A percentile compares a stretch with the other conserved stretches of the same genome.
Evolutionary conservation across 2,329 filamentous ascomycete species (phyloP).

Genomic region (Cercospora sp.): DNA sequence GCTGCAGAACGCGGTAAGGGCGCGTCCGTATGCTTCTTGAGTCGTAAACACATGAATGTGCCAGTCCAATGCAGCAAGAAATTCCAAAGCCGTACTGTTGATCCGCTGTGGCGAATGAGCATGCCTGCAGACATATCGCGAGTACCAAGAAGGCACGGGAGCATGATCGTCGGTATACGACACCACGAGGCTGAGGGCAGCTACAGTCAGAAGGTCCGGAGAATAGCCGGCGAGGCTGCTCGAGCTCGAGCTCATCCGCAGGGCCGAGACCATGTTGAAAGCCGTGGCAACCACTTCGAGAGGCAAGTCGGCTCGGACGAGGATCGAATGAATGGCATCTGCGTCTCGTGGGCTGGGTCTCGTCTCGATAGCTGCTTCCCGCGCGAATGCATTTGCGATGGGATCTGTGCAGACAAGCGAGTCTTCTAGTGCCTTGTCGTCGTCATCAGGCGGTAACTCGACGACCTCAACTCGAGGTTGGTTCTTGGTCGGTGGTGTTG

Average conservation of each 20-base stretch:
- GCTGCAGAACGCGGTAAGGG: conserved; percentile 11
- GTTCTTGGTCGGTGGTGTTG: conserved; percentile 34
- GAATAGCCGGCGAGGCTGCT: conserved; percentile 7
- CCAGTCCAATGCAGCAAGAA: conserved; percentile 33
- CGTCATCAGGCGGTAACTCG: conserved; percentile 24
- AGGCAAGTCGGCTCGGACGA: conserved; percentile 32
- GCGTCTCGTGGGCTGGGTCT: conserved; percentile 18
- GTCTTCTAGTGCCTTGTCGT: not conserved
- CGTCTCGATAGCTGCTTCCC: conserved; percentile 13
- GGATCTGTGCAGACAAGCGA: conserved; percentile 10
- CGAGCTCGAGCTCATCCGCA: conserved; percentile 6
- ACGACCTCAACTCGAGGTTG: conserved; percentile 20
- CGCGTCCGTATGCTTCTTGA: conserved; percentile 15
- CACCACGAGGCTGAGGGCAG: conserved; percentile 33
- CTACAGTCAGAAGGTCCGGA: conserved; percentile 30
- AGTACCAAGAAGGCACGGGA: conserved; percentile 27
- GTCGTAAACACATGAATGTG: conserved; percentile 27
- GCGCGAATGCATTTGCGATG: conserved; percentile 27
- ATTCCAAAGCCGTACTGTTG: conserved; percentile 22
- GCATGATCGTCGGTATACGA: conserved; percentile 34
- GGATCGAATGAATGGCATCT: conserved; percentile 27
- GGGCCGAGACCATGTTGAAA: conserved; percentile 33
- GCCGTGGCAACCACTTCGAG: conserved; percentile 34
- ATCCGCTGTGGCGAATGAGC: conserved; percentile 25
- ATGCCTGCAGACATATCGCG: conserved; percentile 27